Percentiles rank a stretch among this genome's conserved stretches.
Evolutionary conservation across 2,329 filamentous ascomycete species (phyloP).

Genomic region (Colletotrichum shisoi): DNA sequence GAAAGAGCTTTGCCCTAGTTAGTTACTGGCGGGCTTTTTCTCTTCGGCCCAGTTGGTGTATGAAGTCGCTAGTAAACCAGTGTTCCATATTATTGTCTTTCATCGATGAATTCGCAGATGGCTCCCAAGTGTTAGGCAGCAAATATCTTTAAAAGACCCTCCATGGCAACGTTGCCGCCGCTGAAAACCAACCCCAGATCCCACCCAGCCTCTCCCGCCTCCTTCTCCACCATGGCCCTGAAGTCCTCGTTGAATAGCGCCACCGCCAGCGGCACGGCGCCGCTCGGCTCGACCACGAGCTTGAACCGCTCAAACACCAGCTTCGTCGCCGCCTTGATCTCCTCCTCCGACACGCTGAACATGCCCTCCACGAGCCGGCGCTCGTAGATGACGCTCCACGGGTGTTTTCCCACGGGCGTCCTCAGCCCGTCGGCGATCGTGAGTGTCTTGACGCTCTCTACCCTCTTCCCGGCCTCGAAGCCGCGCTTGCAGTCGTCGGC

Average conservation of each 20-base stretch:
- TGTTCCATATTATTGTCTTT: too few relatives aligned
- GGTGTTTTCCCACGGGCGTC: slow-evolving; percentile 78
- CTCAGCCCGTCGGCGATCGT: slow-evolving; percentile 90
- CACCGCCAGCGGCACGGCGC: slow-evolving; percentile 83
- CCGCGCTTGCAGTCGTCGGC: slow-evolving; percentile 83
- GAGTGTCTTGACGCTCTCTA: slow-evolving; percentile 74
- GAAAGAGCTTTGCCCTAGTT: too few relatives aligned
- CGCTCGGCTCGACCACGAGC: slow-evolving; percentile 87
- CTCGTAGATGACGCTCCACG: slow-evolving; percentile 81
- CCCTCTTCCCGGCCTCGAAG: slow-evolving; percentile 67
- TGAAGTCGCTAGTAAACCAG: too few relatives aligned
- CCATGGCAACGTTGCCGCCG: slow-evolving; percentile 67
- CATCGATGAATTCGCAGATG: too few relatives aligned
- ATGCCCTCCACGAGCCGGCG: slow-evolving; percentile 73
- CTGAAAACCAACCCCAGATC: slow-evolving; percentile 68
- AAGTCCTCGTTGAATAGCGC: slow-evolving; percentile 89
- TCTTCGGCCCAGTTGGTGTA: too few relatives aligned
- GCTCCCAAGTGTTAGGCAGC: slow-evolving; percentile 31
- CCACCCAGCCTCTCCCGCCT: slow-evolving; percentile 78
- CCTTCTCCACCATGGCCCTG: slow-evolving; percentile 70
- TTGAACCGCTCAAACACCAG: slow-evolving; percentile 89
- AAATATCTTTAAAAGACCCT: slow-evolving; percentile 63
- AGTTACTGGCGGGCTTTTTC: too few relatives aligned
- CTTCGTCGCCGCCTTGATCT: slow-evolving; percentile 79
- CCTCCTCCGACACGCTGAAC: slow-evolving; percentile 77